Base-by-base conservation (phyloP, 129 eudicot species). In the Lactuca sativa region DNA sequence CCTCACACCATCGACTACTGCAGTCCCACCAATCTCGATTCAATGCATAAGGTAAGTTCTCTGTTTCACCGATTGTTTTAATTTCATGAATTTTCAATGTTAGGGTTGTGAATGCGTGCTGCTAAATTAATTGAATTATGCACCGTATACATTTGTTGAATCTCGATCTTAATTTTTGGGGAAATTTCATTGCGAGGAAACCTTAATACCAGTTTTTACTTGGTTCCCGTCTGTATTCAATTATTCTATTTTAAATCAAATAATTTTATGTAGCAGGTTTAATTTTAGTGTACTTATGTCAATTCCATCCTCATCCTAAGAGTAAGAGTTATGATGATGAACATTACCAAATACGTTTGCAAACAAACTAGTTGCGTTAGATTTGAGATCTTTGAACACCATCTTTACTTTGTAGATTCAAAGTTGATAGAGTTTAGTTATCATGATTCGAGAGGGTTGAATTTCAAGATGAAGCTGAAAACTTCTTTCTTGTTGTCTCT, bases 21-120 rank as follows among this genome's bases (percentile, higher is more conserved):
- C 71, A 71, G 76, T 64, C 76, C 96, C 12, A 5, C 56, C 11
- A 86, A 89, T 81, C 74, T 92, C n/a, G 90, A 92, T 65, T 78
- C 84, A 58, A 89, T 92, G 98, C 98, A 88, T 59, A 92, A 92
- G 96, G 98, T 13, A 71, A 62, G 67, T 47, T 31, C 34, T 59
- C 36, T 80, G n/a, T 16, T 47, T 68, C 56, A 30, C 31, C 25
- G 17, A 38, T 70, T 68, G 4, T 43, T 34, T 34, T 9, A 4
- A 5, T 44, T 71, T 41, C 52, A 5, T 15, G 47, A n/a, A 38
- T 11, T 61, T 61, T 33, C 25, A 2, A 12, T 36, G 59, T 6
- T 36, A 36, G 38, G 38, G 31, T 4, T 14, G 55, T 59, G 30
- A 51, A 5, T 71, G 7, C 18, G 38, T 44, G 21, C 5, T 49